Base-by-base conservation (phyloP, 495 filamentous ascomycete genomes). In the Hyaloscypha finlandica region DNA sequence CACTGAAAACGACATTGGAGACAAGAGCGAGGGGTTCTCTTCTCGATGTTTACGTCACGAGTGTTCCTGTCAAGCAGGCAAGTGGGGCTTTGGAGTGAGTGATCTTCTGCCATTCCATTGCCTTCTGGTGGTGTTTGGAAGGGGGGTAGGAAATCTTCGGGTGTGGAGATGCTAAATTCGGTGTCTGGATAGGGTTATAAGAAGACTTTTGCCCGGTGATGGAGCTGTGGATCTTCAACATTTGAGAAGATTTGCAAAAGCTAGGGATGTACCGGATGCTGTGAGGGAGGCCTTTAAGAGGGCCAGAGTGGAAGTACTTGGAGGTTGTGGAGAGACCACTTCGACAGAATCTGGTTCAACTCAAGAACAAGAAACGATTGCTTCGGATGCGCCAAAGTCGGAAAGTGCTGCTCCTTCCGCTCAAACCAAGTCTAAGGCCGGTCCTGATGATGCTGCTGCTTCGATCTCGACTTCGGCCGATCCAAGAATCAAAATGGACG, bases 171-270 rank as follows among this genome's bases (percentile, higher is more conserved):
- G 29, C 53, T 56, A 56, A 56, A 32, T 56, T 12, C 2, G 19
- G 8, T 37, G 14, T 30, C 2, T 37, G n/a, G 45, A 37, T 67
- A 87, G 84, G 48, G 60, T 78, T 33, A 66, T 86, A 61, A 77
- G 82, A 68, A 68, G 70, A 29, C 69, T 83, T 59, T 79, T 88
- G 55, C 85, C 84, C 37, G 83, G 84, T 71, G 79, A 86, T 70
- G 77, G 81, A n/a, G 80, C 81, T 70, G 82, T 85, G 61, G 84
- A 89, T 67, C 79, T 93, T 37, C 83, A 85, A 73, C 95, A 99
- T 75, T 84, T 98, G 22, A 88, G 92, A 54, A 87, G 93, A 59
- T 91, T 95, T 65, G 88, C 88, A 54, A 94, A 92, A 74, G 85
- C 81, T 32, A 81, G 83, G 45, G 88, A 87, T 69, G 80, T 97